Evolutionary conservation across 176 grass and related monocot genomes (phyloP).

Genomic region (Oropetium thomaeum): DNA sequence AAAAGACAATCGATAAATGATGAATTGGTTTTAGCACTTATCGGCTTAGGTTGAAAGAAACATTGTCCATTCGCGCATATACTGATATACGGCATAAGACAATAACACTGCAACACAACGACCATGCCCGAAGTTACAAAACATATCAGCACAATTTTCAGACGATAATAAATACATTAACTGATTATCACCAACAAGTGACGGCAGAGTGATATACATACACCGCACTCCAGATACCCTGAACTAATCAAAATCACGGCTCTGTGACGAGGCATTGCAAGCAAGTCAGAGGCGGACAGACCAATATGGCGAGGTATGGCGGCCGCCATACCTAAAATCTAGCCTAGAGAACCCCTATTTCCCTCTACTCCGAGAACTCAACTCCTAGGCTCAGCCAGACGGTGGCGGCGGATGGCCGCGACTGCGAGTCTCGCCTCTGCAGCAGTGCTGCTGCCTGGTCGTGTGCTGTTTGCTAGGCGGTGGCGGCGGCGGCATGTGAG

Average conservation of each 20-base stretch:
- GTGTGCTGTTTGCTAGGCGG: too few species aligned
- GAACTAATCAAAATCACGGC: not conserved
- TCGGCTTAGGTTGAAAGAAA: not conserved
- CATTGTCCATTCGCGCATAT: not conserved
- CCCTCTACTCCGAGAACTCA: too few species aligned
- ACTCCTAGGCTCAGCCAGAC: too few species aligned
- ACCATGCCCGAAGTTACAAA: not conserved
- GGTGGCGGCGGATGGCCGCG: too few species aligned
- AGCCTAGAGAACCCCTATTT: too few species aligned
- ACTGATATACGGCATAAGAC: not conserved
- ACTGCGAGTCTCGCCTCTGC: too few species aligned
- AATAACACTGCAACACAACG: not conserved
- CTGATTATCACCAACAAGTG: not conserved
- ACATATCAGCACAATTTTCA: not conserved
- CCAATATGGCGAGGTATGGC: too few species aligned
- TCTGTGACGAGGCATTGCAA: not conserved
- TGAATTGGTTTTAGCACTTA: not conserved
- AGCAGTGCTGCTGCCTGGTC: too few species aligned
- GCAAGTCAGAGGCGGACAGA: too few species aligned
- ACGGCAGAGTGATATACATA: not conserved
- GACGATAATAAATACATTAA: not conserved
- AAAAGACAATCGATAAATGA: not conserved
- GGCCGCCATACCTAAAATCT: too few species aligned
- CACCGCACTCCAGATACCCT: not conserved
- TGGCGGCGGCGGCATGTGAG: too few species aligned